Percentiles rank a stretch among this genome's conserved stretches.
Conservation (phyloP, 129 eudicot species). For the Artemisia annua region DNA sequence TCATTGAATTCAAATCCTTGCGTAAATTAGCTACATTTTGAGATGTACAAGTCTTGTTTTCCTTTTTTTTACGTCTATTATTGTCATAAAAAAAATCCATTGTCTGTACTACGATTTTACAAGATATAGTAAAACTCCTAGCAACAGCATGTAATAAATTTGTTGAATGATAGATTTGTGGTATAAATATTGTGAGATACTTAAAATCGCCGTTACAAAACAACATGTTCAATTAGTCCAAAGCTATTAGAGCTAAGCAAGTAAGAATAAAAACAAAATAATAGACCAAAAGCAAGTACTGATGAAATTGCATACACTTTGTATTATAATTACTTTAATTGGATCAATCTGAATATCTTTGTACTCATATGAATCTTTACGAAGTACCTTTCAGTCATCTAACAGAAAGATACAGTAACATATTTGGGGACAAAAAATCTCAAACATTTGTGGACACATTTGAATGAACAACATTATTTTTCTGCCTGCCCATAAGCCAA, state of each 20-base stretch:
- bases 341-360: conserved; percentile 23
- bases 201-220: too few species aligned
- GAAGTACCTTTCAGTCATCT: conserved; percentile 5
- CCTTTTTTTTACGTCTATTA: too few species aligned
- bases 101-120: too few species aligned
- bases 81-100: too few species aligned
- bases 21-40: background rate
- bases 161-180: too few species aligned
- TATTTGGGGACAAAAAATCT: conserved; percentile 29
- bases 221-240: too few species aligned
- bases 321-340: conserved; percentile 7
- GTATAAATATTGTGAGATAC: too few species aligned
- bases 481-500: conserved; percentile 84
- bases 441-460: conserved; percentile 51
- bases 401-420: conserved; percentile 31
- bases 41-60: too few species aligned
- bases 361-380: conserved; percentile 30
- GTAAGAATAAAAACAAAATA: background rate
- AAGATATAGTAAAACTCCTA: too few species aligned
- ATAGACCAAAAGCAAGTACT: background rate
- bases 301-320: conserved; percentile 23
- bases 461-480: conserved; percentile 68
- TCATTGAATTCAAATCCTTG: background rate
- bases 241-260: too few species aligned
- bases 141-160: too few species aligned